A percentile compares a stretch with the other conserved stretches of the same genome.
These are phyloP conservation scores for Aspergillus ustus DNA, from an alignment of 2,329 filamentous ascomycete genomes.

Conservation along the genomic window DNA sequence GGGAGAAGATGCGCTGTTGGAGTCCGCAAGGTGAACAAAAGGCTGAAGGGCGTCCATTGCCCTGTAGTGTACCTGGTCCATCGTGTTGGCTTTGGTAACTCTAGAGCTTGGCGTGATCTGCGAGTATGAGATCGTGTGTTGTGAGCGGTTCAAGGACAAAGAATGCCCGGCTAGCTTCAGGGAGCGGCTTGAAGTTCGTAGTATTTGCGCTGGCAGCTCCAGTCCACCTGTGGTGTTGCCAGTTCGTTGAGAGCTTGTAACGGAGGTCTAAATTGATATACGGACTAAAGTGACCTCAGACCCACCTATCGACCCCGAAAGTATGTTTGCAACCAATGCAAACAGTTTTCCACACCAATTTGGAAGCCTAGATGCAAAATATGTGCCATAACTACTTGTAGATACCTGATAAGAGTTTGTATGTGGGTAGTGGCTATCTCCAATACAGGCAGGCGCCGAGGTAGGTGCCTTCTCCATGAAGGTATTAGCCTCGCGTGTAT, in stretches of 20 bases:
- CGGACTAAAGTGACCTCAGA: not conserved
- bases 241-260: not conserved
- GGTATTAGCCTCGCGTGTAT: no score
- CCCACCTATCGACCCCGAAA: not conserved
- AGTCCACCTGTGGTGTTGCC: not conserved
- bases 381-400: no score
- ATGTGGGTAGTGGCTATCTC: no score
- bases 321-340: not conserved
- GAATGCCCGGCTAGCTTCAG: not conserved
- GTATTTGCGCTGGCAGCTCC: not conserved
- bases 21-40: conserved; percentile 87
- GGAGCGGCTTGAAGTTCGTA: not conserved
- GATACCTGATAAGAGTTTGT: no score
- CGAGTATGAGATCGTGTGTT: not conserved
- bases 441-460: no score
- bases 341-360: not conserved
- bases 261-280: not conserved
- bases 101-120: not conserved
- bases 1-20: conserved; percentile 71
- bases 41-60: conserved; percentile 70
- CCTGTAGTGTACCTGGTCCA: conserved; percentile 56
- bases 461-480: no score
- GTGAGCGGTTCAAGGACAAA: not conserved
- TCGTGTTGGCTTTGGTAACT: conserved; percentile 24
- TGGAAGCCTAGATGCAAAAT: no score